phyloP scores from a whole-genome alignment of 2,329 filamentous ascomycete genomes.

The Teratosphaeria pseudoeucalypti region DNA sequence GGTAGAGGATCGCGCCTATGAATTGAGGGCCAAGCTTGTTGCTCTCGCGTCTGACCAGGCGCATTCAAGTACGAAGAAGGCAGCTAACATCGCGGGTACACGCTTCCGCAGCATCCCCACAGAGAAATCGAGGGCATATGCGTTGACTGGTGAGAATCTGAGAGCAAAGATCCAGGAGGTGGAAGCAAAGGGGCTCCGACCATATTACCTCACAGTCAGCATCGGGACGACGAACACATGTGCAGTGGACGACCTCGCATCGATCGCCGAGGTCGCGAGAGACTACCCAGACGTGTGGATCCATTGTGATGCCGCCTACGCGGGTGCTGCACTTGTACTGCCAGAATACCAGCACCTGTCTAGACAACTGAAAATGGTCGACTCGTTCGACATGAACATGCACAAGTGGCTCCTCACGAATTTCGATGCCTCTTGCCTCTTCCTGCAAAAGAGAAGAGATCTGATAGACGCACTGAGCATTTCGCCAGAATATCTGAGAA shows the following conservation, averaged over 20 bases:
- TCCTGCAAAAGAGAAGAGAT: constrained; percentile 61
- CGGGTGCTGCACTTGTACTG: constrained; percentile 71
- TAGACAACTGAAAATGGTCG: constrained; percentile 53
- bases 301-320: constrained; percentile 88
- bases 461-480: constrained; percentile 73
- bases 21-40: constrained; percentile 61
- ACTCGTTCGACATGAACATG: constrained; percentile 91
- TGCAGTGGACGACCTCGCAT: constrained; percentile 69
- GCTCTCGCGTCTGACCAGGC: constrained; percentile 69
- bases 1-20: constrained; percentile 58
- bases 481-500: constrained; percentile 71
- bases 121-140: constrained; percentile 51
- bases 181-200: constrained; percentile 59
- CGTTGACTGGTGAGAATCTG: constrained; percentile 57
- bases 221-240: constrained; percentile 84
- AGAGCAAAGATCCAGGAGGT: constrained; percentile 53
- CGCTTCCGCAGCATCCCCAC: constrained; percentile 63
- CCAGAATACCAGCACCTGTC: constrained; percentile 68
- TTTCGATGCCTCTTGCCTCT: constrained; percentile 78
- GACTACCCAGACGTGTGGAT: constrained; percentile 65
- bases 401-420: constrained; percentile 96
- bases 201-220: constrained; percentile 77
- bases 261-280: constrained; percentile 49
- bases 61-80: constrained; percentile 80
- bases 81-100: constrained; percentile 75